Evolutionary conservation across 1,284 basidiomycete genomes (phyloP), one percentile per base, ranked within the genome.

Genomic region (Vanrija humicola): DNA sequence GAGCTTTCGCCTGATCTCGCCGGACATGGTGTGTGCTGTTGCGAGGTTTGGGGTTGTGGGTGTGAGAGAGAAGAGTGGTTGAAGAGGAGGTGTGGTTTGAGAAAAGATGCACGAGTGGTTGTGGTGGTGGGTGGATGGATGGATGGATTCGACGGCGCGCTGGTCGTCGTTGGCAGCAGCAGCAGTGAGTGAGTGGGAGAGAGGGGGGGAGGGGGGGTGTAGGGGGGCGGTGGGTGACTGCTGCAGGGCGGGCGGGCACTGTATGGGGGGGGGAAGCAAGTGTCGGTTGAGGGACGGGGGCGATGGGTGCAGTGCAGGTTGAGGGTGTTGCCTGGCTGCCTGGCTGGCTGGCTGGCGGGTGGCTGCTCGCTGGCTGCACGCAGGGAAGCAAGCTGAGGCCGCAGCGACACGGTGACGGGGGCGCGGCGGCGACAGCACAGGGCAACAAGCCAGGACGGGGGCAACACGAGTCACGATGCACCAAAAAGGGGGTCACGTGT

Each of bases 1-100:
- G 58, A 78, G 68, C 63, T 78, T 78, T 54, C 76, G 67, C 61
- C 75, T 74, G 65, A 77, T 77, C 62, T 77, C 75, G 47, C 69
- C 70, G 44, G 73, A 70, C 73, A 74, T 74, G 56, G 28, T 66
- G 54, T 21, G 44, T 47, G 43, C 19, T n/a, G 38, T 55, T 49
- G 54, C 23, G 3, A 48, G n/a, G 38, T 12, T 43, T 23, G 21
- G 21, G 21, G 43, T 43, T 55, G 53, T 25, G 45, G 46, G 46
- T 28, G 28, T 28, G 29, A n/a, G 46, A 48, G 29, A 29, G 25
- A 18, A 14, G 42, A 12, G 43, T 38, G 46, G 28, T 19, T 10
- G 34, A 39, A 16, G 49, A 34, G 26, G 49, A 19, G 15, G 42
- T 18, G 19, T 29, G 18, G 28, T 8, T n/a, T 9, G 43, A 28